Percentiles rank a stretch among this genome's conserved stretches.
phyloP scores from a whole-genome alignment of 257 asterid species.

The Fraxinus pennsylvanica region DNA sequence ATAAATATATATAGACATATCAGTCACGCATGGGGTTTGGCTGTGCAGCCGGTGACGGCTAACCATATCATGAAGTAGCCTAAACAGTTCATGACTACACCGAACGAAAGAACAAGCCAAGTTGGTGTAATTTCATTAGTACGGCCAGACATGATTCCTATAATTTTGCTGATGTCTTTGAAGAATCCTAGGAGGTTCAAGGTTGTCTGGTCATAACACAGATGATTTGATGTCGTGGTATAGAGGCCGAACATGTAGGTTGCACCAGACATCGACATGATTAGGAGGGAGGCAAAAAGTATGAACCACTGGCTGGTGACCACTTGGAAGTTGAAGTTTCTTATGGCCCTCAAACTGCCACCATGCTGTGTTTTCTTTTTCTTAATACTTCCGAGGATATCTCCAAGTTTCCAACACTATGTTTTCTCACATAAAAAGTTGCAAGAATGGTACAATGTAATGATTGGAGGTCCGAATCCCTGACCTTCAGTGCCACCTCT shows the following conservation, averaged over 20 bases:
- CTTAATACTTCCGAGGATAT: not conserved
- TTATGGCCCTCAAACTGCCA: constrained; percentile 16
- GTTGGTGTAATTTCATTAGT: constrained; percentile 61
- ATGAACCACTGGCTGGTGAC: constrained; percentile 60
- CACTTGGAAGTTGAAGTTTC: constrained; percentile 30
- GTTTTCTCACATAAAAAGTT: too few relatives aligned
- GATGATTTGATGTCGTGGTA: constrained; percentile 51
- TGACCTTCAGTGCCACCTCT: too few relatives aligned
- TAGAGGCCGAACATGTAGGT: constrained; percentile 64
- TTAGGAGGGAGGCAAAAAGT: constrained; percentile 52
- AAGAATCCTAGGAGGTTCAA: constrained; percentile 55
- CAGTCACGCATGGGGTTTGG: constrained; percentile 55
- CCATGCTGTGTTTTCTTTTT: not conserved
- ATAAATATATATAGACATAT: constrained; percentile 63
- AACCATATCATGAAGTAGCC: constrained; percentile 78
- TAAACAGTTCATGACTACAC: constrained; percentile 51
- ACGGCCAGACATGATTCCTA: constrained; percentile 56
- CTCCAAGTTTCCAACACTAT: too few relatives aligned
- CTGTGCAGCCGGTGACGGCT: constrained; percentile 36
- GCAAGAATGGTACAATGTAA: too few relatives aligned
- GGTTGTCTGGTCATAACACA: constrained; percentile 61
- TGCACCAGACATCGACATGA: constrained; percentile 65
- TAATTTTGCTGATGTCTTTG: constrained; percentile 59
- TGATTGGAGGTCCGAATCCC: too few relatives aligned
- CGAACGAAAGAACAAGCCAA: constrained; percentile 57